Percentiles rank a stretch among this genome's conserved stretches.
These are phyloP conservation scores for Pyricularia sp. DNA, from an alignment of 2,329 filamentous ascomycete species.

Conservation along the genomic window DNA sequence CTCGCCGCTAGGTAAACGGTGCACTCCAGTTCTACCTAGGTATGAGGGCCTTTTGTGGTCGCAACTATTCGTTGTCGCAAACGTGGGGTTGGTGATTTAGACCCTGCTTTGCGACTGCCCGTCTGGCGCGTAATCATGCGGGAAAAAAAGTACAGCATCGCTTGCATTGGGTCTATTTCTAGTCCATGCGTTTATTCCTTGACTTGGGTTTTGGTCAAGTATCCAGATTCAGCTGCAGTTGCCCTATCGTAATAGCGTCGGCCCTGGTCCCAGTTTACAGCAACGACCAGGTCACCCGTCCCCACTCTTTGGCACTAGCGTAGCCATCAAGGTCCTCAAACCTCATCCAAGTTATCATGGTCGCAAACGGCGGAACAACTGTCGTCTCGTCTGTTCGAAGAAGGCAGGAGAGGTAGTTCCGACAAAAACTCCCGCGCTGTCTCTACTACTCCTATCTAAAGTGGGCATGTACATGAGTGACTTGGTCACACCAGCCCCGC, in stretches of 20 bases:
- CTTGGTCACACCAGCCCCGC: not conserved
- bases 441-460: not conserved
- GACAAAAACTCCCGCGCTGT: not conserved
- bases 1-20: not conserved
- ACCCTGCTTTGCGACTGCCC: not conserved
- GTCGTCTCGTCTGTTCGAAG: not conserved
- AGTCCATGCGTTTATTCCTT: not conserved
- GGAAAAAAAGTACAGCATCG: not conserved
- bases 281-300: not conserved
- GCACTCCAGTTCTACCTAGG: not conserved
- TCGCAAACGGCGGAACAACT: not conserved
- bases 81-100: not conserved
- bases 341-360: not conserved
- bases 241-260: not conserved
- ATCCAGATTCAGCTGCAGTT: not conserved
- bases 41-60: not conserved
- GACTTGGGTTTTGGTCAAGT: too few relatives aligned
- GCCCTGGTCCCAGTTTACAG: not conserved
- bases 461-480: not conserved
- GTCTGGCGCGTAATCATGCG: not conserved
- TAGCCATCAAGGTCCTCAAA: slow-evolving; percentile 5
- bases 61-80: not conserved
- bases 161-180: not conserved
- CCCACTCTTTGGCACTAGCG: not conserved
- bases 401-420: not conserved